phyloP scores from a whole-genome alignment of 2,329 filamentous ascomycete species.

The Fusarium stilboides region DNA sequence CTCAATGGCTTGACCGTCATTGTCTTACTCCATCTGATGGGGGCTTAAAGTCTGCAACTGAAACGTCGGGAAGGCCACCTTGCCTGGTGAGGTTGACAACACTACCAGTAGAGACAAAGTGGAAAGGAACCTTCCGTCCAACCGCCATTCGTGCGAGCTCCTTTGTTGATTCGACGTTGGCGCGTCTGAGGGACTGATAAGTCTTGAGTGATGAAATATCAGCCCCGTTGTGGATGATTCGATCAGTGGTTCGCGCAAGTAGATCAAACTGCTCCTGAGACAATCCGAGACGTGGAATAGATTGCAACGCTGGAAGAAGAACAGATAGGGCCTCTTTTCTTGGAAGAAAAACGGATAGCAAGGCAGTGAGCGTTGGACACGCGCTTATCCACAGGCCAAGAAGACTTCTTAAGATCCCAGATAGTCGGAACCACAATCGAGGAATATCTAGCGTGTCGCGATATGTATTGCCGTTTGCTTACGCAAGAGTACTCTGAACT shows the following conservation, averaged over 20 bases:
- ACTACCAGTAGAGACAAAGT: conserved; percentile 56
- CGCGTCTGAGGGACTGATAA: conserved; percentile 48
- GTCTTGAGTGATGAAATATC: conserved; percentile 53
- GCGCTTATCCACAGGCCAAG: neutral
- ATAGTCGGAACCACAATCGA: too few species aligned
- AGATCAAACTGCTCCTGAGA: neutral
- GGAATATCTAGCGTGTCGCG: too few species aligned
- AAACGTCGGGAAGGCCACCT: neutral
- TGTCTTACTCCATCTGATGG: neutral
- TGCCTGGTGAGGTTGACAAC: conserved; percentile 29
- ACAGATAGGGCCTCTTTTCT: neutral
- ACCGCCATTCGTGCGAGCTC: conserved; percentile 48
- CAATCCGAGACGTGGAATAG: neutral
- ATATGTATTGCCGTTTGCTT: too few species aligned
- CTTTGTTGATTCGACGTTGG: conserved; percentile 53
- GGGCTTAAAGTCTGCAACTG: neutral
- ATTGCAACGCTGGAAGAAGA: neutral
- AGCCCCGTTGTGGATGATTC: conserved; percentile 66
- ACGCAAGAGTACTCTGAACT: too few species aligned
- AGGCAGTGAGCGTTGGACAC: conserved; percentile 6
- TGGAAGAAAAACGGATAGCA: conserved; percentile 1
- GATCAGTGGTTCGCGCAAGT: neutral
- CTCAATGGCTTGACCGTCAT: too few species aligned
- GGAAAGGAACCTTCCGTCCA: conserved; percentile 51
- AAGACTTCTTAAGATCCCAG: too few species aligned